These are phyloP conservation scores for Colletotrichum musae DNA, from an alignment of 2,329 filamentous ascomycete genomes.

Conservation along the genomic window DNA sequence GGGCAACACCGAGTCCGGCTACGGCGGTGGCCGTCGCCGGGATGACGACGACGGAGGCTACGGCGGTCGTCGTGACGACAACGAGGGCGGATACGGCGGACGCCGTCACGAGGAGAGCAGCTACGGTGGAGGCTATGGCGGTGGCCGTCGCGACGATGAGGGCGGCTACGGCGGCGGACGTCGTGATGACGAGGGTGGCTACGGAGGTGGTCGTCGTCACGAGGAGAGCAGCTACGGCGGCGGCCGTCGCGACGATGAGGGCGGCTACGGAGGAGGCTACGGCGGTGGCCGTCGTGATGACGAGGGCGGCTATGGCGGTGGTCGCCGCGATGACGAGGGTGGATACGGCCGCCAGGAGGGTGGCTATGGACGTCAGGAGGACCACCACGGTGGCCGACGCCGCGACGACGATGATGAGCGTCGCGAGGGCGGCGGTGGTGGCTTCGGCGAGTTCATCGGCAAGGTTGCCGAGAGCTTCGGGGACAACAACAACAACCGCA, in stretches of 20 bases:
- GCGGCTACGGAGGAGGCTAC: slow-evolving; percentile 44
- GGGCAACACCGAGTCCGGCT: slow-evolving; percentile 49
- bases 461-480: slow-evolving; percentile 41
- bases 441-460: slow-evolving; percentile 44
- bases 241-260: slow-evolving; percentile 44
- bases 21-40: slow-evolving; percentile 42
- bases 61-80: slow-evolving; percentile 43
- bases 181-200: slow-evolving; percentile 39
- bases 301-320: slow-evolving; percentile 36
- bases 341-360: slow-evolving; percentile 39
- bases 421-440: slow-evolving; percentile 38
- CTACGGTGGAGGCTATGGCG: slow-evolving; percentile 47
- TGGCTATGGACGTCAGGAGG: slow-evolving; percentile 38
- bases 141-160: slow-evolving; percentile 44
- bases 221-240: slow-evolving; percentile 34
- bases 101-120: slow-evolving; percentile 44
- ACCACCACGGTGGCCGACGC: slow-evolving; percentile 42
- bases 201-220: slow-evolving; percentile 18
- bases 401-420: slow-evolving; percentile 37
- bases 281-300: slow-evolving; percentile 42
- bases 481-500: slow-evolving; percentile 39
- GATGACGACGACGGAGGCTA: slow-evolving; percentile 45
- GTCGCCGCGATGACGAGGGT: slow-evolving; percentile 43
- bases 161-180: slow-evolving; percentile 45
- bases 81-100: slow-evolving; percentile 41